Evolutionary conservation across 352 stramenopile species (phyloP).

Genomic region (Pythium plurisporium): DNA sequence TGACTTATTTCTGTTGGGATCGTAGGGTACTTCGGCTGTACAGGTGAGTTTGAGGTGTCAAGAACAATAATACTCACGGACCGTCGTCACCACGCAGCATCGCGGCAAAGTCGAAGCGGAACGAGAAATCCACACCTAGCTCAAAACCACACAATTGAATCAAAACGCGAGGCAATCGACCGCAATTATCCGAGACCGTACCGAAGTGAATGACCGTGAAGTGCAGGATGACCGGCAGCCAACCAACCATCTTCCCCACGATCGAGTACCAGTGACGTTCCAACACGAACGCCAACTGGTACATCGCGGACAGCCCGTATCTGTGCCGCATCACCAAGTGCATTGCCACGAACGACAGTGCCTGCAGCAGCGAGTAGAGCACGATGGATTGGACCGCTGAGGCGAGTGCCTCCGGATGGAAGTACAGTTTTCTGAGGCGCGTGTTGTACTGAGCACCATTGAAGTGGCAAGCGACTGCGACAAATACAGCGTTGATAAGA

Average conservation of each 20-base stretch:
- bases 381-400: constrained; percentile 6
- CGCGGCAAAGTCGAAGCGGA: constrained; percentile 8
- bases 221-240: constrained; percentile 13
- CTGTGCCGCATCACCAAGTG: constrained; percentile 19
- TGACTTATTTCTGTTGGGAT: not conserved
- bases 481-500: constrained; percentile 17
- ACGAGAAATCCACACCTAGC: constrained; percentile 9
- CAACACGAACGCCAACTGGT: constrained; percentile 23
- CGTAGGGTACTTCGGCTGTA: too few species aligned
- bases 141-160: not conserved
- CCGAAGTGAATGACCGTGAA: constrained; percentile 9
- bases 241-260: constrained; percentile 12
- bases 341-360: constrained; percentile 13
- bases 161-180: not conserved
- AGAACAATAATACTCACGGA: not conserved
- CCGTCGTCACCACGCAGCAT: not conserved
- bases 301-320: constrained; percentile 16
- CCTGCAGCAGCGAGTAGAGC: constrained; percentile 22
- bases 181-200: not conserved
- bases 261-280: constrained; percentile 17
- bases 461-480: constrained; percentile 11
- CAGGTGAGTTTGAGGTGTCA: not conserved
- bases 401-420: not conserved
- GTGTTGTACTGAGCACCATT: constrained; percentile 13
- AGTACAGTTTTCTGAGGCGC: constrained; percentile 2